Evolutionary conservation across 768 basidiomycete species (phyloP).

Genomic region (Tylopilus felleus): DNA sequence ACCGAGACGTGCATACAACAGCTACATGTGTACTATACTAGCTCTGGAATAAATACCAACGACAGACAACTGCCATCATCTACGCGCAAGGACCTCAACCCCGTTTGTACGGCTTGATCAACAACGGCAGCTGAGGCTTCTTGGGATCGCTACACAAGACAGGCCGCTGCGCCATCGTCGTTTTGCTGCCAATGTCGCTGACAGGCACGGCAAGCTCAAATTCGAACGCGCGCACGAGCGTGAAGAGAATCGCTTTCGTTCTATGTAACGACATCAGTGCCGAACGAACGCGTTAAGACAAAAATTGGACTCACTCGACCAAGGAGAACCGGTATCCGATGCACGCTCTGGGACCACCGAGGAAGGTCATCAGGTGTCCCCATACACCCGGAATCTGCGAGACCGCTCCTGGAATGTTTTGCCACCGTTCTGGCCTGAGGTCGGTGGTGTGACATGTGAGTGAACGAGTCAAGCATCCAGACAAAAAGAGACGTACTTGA

Average conservation of each 20-base stretch:
- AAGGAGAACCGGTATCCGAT: slow-evolving; percentile 68
- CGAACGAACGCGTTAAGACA: background rate
- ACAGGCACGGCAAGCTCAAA: slow-evolving; percentile 7
- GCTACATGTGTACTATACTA: no score
- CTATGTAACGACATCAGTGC: background rate
- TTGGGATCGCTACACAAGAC: no score
- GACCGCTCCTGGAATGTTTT: slow-evolving; percentile 42
- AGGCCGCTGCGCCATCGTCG: no score
- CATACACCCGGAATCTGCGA: slow-evolving; percentile 55
- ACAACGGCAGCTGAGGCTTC: no score
- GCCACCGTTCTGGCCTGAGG: slow-evolving; percentile 64
- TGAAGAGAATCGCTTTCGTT: slow-evolving; percentile 7
- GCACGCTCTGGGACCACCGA: slow-evolving; percentile 62
- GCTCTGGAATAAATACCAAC: no score
- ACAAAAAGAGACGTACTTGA: slow-evolving; percentile 41
- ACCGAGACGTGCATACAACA: no score
- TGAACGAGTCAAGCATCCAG: background rate
- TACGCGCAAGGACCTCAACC: no score
- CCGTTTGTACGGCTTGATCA: no score
- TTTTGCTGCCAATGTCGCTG: no score
- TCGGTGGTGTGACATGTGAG: background rate
- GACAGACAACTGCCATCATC: no score
- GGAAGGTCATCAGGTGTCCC: slow-evolving; percentile 57
- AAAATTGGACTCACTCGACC: slow-evolving; percentile 43
- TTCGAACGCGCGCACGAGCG: slow-evolving; percentile 10